Base-by-base conservation (phyloP, 139 green algal species). In the Tetradesmus obliquus region DNA sequence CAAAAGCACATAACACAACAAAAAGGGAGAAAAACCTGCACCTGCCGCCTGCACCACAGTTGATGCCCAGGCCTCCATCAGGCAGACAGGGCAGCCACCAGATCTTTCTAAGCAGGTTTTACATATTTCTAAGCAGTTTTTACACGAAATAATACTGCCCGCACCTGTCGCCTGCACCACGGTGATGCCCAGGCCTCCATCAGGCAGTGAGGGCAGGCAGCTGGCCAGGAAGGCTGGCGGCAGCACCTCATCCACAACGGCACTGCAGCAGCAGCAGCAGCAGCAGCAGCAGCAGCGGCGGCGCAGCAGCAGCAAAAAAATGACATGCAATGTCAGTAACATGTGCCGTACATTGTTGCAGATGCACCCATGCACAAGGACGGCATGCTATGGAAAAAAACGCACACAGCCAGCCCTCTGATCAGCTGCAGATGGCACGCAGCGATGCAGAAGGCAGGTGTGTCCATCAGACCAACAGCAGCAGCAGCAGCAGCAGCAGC, bases 211-310 rank as follows among this genome's bases (percentile, higher is more conserved):
- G 9, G 92, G 85, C 24, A 99, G 91, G n/a, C 96, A 94, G 83
- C 94, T 80, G 5, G 62, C 66, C 83, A 99, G 93, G 95, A 98
- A 99, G 22, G 93, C 92, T 0, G 98, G 98, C 10, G 98, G 94
- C 88, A 99, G 92, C 74, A 98, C 94, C 94, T 99, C 98, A 90
- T 99, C 98, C n/a, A 99, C 96, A 54, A 99, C 95, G 5, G 96
- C 96, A 22, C 88, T 91, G 76, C 80, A 84, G 7, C 32, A 84
- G 71, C 71, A 79, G 71, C 17, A 45, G 71, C 71, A 79, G 71
- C 71, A 79, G 71, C 71, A 79, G 71, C 22, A 55, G 76, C 76
- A 82, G 76, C 76, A 55, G 76, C 76, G 22, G 76, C 24, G 19
- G 76, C 76, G 76, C 76, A 82, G 76, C 24, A 53, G 76, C 76